Percentiles rank a stretch among this genome's conserved stretches.
Evolutionary conservation across 352 stramenopile species (phyloP).

Genomic region (Thraustochytrium sp.): DNA sequence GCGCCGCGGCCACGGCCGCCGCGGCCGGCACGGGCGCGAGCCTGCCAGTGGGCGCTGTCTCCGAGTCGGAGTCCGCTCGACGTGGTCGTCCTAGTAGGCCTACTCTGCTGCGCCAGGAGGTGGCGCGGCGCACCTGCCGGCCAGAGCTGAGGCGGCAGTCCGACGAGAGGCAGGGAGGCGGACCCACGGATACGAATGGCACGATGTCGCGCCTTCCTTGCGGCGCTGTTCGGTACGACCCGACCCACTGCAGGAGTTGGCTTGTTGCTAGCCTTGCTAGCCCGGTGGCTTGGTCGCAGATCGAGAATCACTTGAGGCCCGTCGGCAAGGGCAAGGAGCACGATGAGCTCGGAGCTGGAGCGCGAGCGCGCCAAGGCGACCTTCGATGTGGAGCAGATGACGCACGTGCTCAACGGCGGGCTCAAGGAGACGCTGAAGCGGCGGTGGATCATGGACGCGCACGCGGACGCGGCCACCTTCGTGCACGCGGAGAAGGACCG

Average conservation of each 20-base stretch:
- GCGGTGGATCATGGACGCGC: conserved; percentile 23
- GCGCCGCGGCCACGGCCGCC: too few relatives aligned
- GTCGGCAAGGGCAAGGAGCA: background rate
- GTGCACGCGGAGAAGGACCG: conserved; percentile 1
- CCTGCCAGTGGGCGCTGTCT: too few relatives aligned
- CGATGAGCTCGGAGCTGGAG: background rate
- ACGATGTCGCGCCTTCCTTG: too few relatives aligned
- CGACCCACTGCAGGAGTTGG: background rate
- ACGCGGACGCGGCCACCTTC: background rate
- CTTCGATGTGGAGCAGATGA: conserved; percentile 27
- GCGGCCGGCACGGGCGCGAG: too few relatives aligned
- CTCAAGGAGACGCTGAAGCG: background rate
- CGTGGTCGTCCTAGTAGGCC: background rate
- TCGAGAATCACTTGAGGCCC: background rate
- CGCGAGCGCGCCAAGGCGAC: conserved; percentile 14
- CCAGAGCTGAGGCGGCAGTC: background rate
- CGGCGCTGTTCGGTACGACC: background rate
- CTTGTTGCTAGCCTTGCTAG: background rate
- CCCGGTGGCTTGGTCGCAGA: background rate
- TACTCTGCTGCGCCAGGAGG: background rate
- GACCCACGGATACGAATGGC: background rate
- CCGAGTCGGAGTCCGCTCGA: too few relatives aligned
- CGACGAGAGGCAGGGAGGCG: background rate
- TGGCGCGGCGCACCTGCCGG: background rate
- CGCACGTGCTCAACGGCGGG: conserved; percentile 23